Evolutionary conservation across 225 moss, liverwort and hornwort species (phyloP), one percentile per base, ranked within the genome.

Genomic region (Marchantia polymorpha): DNA sequence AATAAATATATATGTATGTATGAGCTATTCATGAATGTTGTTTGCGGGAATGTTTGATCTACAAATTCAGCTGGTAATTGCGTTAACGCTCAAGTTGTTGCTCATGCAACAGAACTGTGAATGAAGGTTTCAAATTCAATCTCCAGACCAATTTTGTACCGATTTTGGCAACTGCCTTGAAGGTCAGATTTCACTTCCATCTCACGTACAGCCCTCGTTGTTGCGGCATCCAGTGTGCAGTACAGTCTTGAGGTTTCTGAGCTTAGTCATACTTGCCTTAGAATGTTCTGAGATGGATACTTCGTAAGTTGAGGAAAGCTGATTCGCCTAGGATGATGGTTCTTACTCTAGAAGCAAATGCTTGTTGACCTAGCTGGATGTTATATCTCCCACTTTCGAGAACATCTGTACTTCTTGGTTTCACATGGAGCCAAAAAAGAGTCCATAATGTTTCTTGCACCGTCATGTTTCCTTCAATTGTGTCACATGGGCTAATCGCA

Each of bases 71-170:
- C 0, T 27, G 29, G 23, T 26, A 65, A 25, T 29, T 12, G 6
- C 10, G 65, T 27, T 65, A 27, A 65, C 65, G 27, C 29, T 29
- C 26, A 65, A 12, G n/a, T 50, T 23, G n/a, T 71, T 25, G 22
- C 6, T 76, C 63, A n/a, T n/a, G 5, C 29, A 17, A 27, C 77
- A 97, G 97, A 83, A 76, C 78, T 80, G 88, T 91, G 73, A 86
- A 87, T 79, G 94, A 97, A 49, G 97, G 93, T 68, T 97, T 97
- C 67, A 94, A 93, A 78, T 52, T 97, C 61, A 97, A 97, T 85
- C 91, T 89, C n/a, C 97, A 97, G 82, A 93, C 90, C 73, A 94
- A 97, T 29, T 83, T 97, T 58, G 87, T 91, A 65, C 97, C 97
- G 82, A 83, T 97, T 81, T 86, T 97, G 77, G 94, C 94, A 81